Evolutionary conservation across 345 rosid genomes (phyloP).

Genomic region (Arabidopsis suecica): DNA sequence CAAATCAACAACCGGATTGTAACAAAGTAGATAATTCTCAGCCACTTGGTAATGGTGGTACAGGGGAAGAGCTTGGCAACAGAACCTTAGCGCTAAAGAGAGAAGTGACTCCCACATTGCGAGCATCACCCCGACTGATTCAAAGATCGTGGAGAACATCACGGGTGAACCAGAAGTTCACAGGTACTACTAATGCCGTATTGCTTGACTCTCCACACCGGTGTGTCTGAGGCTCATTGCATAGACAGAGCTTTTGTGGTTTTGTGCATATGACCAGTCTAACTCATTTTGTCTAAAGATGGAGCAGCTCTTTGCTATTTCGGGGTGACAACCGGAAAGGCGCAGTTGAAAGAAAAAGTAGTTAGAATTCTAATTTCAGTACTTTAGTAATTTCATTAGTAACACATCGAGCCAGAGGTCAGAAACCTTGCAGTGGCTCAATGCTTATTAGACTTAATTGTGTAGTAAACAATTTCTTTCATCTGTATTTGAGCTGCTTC

Average conservation of each 20-base stretch:
- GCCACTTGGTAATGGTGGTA: conserved; percentile 17
- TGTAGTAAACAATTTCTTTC: conserved; percentile 15
- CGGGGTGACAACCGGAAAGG: conserved; percentile 13
- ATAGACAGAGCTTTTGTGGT: conserved; percentile 12
- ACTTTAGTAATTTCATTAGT: conserved; percentile 25
- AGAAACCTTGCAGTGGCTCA: conserved; percentile 23
- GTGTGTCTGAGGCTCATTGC: conserved; percentile 18
- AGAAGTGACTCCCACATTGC: conserved; percentile 21
- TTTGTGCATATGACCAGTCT: conserved; percentile 41
- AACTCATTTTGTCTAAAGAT: conserved; percentile 20
- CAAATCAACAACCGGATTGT: conserved; percentile 17
- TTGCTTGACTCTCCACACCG: conserved; percentile 20
- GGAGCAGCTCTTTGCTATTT: conserved; percentile 32
- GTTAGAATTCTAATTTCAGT: conserved; percentile 25
- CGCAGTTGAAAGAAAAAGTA: conserved; percentile 33
- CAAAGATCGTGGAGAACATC: conserved; percentile 35
- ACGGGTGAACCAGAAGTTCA: conserved; percentile 12
- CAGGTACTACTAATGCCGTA: conserved; percentile 30
- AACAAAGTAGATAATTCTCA: neutral
- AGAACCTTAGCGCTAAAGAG: conserved; percentile 17
- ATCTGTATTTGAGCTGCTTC: conserved; percentile 32
- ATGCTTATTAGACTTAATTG: conserved; percentile 11
- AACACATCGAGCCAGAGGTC: neutral
- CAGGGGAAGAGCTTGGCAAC: conserved; percentile 16
- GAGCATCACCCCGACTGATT: conserved; percentile 35